phyloP scores from a whole-genome alignment of 148 eudicot species.

The Polygonum aviculare region DNA sequence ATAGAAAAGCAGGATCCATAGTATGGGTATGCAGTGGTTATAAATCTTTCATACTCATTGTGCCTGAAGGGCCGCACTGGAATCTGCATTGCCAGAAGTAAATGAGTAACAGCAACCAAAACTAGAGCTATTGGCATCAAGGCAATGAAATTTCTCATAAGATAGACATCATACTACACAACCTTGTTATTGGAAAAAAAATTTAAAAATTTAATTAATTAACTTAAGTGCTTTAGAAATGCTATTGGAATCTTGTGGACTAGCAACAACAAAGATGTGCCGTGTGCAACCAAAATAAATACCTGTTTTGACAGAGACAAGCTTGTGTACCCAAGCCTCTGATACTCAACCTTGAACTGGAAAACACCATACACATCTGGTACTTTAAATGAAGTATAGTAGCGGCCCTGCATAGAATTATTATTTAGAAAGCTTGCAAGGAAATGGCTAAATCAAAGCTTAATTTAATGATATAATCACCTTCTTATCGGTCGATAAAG shows the following conservation, averaged over 20 bases:
- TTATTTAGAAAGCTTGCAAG: not conserved
- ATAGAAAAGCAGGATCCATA: constrained; percentile 84
- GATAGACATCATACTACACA: not conserved
- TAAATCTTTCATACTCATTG: constrained; percentile 87
- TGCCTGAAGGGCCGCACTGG: constrained; percentile 87
- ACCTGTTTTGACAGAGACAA: constrained; percentile 90
- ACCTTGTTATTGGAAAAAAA: not conserved
- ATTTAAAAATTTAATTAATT: not conserved
- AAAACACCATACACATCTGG: constrained; percentile 97
- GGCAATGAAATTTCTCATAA: not conserved
- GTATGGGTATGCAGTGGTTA: constrained; percentile 77
- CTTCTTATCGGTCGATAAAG: constrained; percentile 34
- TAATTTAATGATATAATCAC: constrained; percentile 1
- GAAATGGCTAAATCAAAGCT: not conserved
- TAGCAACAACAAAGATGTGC: not conserved
- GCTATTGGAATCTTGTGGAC: not conserved
- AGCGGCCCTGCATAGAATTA: constrained; percentile 54
- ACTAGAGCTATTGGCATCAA: not conserved
- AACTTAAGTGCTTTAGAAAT: not conserved
- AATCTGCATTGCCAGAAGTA: constrained; percentile 7
- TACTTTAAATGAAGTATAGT: constrained; percentile 67
- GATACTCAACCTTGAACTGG: constrained; percentile 91
- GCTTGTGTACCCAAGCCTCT: constrained; percentile 87
- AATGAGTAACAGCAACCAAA: not conserved
- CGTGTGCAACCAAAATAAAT: not conserved